A percentile compares a stretch with the other conserved stretches of the same genome.
phyloP scores from a whole-genome alignment of 768 basidiomycete species.

The Boletus speciosus region DNA sequence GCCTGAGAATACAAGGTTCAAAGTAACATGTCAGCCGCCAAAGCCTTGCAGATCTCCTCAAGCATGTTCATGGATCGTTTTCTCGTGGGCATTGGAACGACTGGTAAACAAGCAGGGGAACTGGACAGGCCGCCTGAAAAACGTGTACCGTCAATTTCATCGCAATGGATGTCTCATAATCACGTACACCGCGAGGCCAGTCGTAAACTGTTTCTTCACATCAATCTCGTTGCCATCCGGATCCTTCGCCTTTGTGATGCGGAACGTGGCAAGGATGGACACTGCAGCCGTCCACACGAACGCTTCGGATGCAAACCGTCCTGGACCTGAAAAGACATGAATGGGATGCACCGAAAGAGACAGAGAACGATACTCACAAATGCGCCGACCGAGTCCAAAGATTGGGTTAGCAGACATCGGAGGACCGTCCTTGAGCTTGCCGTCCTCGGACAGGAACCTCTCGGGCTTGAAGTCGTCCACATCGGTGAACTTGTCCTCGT shows the following conservation, averaged over 20 bases:
- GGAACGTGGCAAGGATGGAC: constrained; percentile 22
- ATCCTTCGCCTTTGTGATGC: constrained; percentile 23
- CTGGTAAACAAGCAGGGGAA: constrained; percentile 23
- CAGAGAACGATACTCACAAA: constrained; percentile 6
- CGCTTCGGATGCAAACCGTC: constrained; percentile 22
- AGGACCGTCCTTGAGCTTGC: constrained; percentile 7
- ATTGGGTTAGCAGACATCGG: constrained; percentile 17
- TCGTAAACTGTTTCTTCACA: constrained; percentile 21
- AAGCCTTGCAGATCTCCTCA: not conserved
- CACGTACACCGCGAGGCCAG: constrained; percentile 21
- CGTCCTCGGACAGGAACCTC: constrained; percentile 17
- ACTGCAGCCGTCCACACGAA: constrained; percentile 21
- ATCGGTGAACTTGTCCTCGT: constrained; percentile 16
- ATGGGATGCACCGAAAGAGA: not conserved
- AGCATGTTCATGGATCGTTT: not conserved
- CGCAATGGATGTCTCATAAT: not conserved
- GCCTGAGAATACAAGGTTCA: no score
- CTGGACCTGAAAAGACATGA: constrained; percentile 9
- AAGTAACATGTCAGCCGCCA: no score
- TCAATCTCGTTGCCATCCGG: constrained; percentile 18
- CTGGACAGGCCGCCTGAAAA: constrained; percentile 16
- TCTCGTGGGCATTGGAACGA: constrained; percentile 12
- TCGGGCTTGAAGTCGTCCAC: constrained; percentile 27
- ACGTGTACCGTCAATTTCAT: not conserved
- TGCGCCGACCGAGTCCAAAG: constrained; percentile 26